Base-by-base conservation (phyloP, 441 rosid species). In the Populus hybrid region DNA sequence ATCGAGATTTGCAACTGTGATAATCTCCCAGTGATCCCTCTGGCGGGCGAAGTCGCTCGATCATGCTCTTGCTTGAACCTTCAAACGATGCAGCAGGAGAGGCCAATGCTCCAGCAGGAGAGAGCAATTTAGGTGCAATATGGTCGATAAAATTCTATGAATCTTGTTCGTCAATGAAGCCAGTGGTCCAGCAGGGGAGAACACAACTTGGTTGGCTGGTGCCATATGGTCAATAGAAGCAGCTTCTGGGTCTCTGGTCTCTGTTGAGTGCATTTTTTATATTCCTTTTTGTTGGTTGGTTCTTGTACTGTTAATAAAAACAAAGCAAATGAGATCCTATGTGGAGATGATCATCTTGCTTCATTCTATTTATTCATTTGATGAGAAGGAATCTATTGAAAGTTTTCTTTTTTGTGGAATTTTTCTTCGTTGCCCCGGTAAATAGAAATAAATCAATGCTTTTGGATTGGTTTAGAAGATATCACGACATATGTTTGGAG, bases 1-100 rank as follows among this genome's bases (percentile, higher is more conserved):
- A 87, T 93, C n/a, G 98, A 95, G 89, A 91, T 95, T 3, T 95
- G 98, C 88, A 87, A 95, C 76, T 95, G 98, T 5, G 97, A 95
- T 67, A 90, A 79, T 78, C 87, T 95, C 2, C 98, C 97, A 0
- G 93, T 95, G 38, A 35, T 95, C 19, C 98, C 98, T 8, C 83
- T 95, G 0, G 96, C 75, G 0, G 93, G 91, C 1, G 93, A 89
- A 65, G 77, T 89, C 82, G 85, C 80, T 26, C 84, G 89, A 14
- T 73, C 98, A 0, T 93, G 98, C 75, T 88, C 98, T 2, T 85
- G 81, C 0, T 72, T 85, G 23, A 91, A 87, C 78, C 91, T 84
- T 26, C 91, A 86, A 50, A 74, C 75, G 35, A 21, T 85, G 64
- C 89, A 82, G 66, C 83, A 85, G 72, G 88, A 84, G 71, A 89